Conservation (phyloP, 345 rosid genomes). For the Erysimum cheiranthoides region DNA sequence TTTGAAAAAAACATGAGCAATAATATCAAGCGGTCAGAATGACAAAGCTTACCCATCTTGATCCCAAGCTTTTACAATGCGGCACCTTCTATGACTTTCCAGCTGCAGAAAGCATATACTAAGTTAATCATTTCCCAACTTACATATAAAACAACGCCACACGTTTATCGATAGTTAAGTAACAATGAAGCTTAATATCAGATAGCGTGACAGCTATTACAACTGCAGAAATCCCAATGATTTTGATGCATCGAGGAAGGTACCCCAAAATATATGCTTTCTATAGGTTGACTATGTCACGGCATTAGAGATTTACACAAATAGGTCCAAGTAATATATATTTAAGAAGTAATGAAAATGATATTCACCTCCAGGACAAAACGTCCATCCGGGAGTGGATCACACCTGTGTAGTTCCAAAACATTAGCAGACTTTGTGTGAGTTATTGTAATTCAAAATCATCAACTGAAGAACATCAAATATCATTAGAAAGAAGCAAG, state of each 20-base stretch:
- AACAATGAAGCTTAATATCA: conserved; percentile 1
- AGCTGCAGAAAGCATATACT: conserved; percentile 52
- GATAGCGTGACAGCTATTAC: background rate
- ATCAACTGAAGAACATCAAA: background rate
- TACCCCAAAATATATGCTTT: background rate
- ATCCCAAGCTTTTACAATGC: conserved; percentile 76
- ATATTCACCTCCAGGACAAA: conserved; percentile 76
- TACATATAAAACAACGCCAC: background rate
- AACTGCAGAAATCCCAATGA: background rate
- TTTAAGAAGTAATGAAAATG: conserved; percentile 7
- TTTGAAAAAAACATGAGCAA: background rate
- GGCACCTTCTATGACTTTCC: conserved; percentile 89
- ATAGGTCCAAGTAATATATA: background rate
- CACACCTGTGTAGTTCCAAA: conserved; percentile 66
- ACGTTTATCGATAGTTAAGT: background rate
- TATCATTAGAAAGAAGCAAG: conserved; percentile 24
- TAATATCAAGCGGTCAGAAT: conserved; percentile 6
- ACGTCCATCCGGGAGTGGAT: conserved; percentile 93
- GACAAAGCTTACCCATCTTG: conserved; percentile 89
- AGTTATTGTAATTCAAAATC: background rate
- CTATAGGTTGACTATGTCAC: background rate
- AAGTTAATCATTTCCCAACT: conserved; percentile 18
- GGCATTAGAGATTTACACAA: background rate
- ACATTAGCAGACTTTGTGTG: conserved; percentile 27
- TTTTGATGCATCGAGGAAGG: background rate